These are phyloP conservation scores for Pyrenophora tritici-repentis DNA, from an alignment of 2,329 filamentous ascomycete genomes.

Conservation along the genomic window DNA sequence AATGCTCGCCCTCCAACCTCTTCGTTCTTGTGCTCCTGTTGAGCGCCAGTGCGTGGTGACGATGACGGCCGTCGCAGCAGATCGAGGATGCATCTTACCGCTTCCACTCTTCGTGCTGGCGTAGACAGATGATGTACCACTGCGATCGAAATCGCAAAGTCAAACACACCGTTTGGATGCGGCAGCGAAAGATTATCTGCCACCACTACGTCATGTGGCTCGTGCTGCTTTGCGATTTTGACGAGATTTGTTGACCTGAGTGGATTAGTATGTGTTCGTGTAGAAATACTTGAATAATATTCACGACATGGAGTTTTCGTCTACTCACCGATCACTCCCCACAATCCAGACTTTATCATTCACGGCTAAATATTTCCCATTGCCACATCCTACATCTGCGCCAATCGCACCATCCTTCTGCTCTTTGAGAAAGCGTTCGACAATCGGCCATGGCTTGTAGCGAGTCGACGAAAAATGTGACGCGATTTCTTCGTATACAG, in stretches of 20 bases:
- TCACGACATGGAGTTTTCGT: no score
- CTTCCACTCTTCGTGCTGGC: conserved; percentile 70
- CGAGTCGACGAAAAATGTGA: conserved; percentile 81
- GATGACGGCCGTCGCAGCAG: conserved; percentile 55
- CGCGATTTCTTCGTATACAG: conserved; percentile 87
- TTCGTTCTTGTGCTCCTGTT: background rate
- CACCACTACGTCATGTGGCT: conserved; percentile 71
- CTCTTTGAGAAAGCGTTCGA: conserved; percentile 74
- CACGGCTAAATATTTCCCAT: conserved; percentile 90
- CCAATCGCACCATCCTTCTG: conserved; percentile 75
- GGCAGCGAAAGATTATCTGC: conserved; percentile 86
- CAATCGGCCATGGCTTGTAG: conserved; percentile 89
- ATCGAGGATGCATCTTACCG: conserved; percentile 71
- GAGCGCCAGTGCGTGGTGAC: background rate
- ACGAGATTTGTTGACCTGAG: conserved; percentile 62
- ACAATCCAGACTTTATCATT: conserved; percentile 73
- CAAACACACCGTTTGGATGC: conserved; percentile 68
- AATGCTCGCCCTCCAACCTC: conserved; percentile 66
- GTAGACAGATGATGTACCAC: conserved; percentile 94
- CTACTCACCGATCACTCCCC: conserved; percentile 75
- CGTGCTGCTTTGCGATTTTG: conserved; percentile 58
- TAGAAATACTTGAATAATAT: background rate
- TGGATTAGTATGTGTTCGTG: no score
- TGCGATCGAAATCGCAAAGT: conserved; percentile 93
- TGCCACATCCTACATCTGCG: conserved; percentile 91